Conservation (phyloP, 768 basidiomycete species). For the Leccinum ochraceum region DNA sequence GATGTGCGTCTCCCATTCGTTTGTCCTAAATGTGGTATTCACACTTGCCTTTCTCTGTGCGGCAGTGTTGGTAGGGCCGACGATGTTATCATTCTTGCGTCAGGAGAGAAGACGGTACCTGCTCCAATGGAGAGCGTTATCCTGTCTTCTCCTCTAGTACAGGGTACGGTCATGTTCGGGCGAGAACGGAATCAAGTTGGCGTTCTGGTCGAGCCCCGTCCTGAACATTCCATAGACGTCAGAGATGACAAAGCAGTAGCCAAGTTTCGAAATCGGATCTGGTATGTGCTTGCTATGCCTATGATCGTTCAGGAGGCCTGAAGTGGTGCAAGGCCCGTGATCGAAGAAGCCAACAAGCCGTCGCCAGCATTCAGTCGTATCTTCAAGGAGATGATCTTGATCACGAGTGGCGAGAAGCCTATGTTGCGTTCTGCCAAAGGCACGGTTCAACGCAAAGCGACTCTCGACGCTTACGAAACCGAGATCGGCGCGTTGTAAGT, state of each 20-base stretch:
- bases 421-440: constrained; percentile 48
- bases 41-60: neutral
- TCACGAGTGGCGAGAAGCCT: constrained; percentile 36
- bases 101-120: no score
- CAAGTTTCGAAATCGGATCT: constrained; percentile 33
- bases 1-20: constrained; percentile 20
- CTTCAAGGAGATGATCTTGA: no score
- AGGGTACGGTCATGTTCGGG: constrained; percentile 36
- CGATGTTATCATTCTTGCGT: no score
- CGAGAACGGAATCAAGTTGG: constrained; percentile 33
- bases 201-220: constrained; percentile 32
- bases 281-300: constrained; percentile 17
- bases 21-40: neutral
- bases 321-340: constrained; percentile 31
- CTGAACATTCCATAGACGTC: constrained; percentile 20
- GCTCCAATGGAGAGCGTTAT: constrained; percentile 29
- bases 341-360: constrained; percentile 41
- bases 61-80: no score
- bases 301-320: neutral
- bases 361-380: no score
- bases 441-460: constrained; percentile 42
- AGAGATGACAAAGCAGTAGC: constrained; percentile 24
- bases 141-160: constrained; percentile 19
- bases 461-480: constrained; percentile 39
- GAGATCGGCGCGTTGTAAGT: constrained; percentile 51